These are phyloP conservation scores for Lactuca sativa DNA, from an alignment of 129 eudicot species.

Conservation along the genomic window DNA sequence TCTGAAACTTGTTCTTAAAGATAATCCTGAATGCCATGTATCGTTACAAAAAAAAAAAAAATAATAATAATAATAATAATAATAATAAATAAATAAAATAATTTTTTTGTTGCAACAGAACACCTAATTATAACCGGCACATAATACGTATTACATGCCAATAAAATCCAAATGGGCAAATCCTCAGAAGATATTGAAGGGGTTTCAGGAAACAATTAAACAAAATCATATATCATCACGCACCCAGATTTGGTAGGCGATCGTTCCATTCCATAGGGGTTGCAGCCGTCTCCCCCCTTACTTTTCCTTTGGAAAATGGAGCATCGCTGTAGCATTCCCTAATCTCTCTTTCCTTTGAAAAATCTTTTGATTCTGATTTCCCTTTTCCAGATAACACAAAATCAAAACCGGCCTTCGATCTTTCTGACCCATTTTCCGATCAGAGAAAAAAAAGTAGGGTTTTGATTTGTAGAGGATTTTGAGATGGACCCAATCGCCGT, in stretches of 20 bases:
- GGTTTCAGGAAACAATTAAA: not conserved
- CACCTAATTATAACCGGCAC: too few relatives aligned
- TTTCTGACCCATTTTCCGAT: not conserved
- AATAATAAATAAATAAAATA: too few relatives aligned
- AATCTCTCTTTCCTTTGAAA: not conserved
- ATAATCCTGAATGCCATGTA: too few relatives aligned
- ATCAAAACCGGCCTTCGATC: not conserved
- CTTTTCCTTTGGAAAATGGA: slow-evolving; percentile 9
- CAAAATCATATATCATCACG: not conserved
- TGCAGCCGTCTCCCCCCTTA: slow-evolving; percentile 3
- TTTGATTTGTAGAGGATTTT: not conserved
- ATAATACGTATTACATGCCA: too few relatives aligned
- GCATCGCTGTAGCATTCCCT: slow-evolving; percentile 17
- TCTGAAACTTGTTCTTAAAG: too few relatives aligned
- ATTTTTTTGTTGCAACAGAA: too few relatives aligned
- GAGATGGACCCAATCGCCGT: slow-evolving; percentile 60
- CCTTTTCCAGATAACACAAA: slow-evolving; percentile 1
- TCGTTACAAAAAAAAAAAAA: too few relatives aligned
- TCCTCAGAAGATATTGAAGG: too few relatives aligned
- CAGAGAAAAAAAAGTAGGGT: slow-evolving; percentile 14
- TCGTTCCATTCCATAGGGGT: not conserved
- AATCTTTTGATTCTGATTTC: not conserved
- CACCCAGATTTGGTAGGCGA: slow-evolving; percentile 18
- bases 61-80: too few relatives aligned
- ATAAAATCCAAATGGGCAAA: too few relatives aligned